A percentile compares a stretch with the other conserved stretches of the same genome.
Evolutionary conservation across 2,329 filamentous ascomycete genomes (phyloP).

Genomic region (Tolypocladium ovalisporum): DNA sequence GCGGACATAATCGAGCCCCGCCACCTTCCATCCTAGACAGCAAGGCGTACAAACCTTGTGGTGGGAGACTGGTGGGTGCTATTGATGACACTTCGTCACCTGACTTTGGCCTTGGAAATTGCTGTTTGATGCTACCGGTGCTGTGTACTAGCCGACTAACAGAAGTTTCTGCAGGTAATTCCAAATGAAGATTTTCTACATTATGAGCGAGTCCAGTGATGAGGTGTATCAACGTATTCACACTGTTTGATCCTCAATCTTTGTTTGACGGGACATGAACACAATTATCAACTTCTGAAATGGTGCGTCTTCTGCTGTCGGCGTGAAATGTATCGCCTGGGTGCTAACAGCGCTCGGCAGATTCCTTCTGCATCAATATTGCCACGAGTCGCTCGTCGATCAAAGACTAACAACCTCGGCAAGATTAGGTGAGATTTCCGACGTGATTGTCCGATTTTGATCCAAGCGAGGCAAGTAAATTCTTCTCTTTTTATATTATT

Average conservation of each 20-base stretch:
- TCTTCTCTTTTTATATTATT: background rate
- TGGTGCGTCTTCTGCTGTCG: slow-evolving; percentile 18
- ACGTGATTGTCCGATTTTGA: background rate
- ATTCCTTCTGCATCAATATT: background rate
- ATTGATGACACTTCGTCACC: slow-evolving; percentile 58
- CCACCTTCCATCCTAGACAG: slow-evolving; percentile 35
- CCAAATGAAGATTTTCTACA: slow-evolving; percentile 8
- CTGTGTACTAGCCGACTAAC: slow-evolving; percentile 18
- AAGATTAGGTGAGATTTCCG: background rate
- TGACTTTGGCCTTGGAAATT: slow-evolving; percentile 34
- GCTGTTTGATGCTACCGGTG: slow-evolving; percentile 14
- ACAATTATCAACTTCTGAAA: slow-evolving; percentile 42
- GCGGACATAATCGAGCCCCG: slow-evolving; percentile 54
- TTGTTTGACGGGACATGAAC: slow-evolving; percentile 37
- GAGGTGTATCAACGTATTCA: slow-evolving; percentile 43
- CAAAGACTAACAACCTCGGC: slow-evolving; percentile 1
- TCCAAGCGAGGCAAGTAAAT: background rate
- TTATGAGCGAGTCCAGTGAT: slow-evolving; percentile 25
- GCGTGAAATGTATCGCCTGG: background rate
- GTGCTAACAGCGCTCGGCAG: background rate
- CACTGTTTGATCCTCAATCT: slow-evolving; percentile 44
- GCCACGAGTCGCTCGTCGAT: background rate
- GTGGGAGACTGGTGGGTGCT: slow-evolving; percentile 37
- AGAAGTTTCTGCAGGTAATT: slow-evolving; percentile 21
- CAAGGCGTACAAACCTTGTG: slow-evolving; percentile 54